Evolutionary conservation across 2,329 filamentous ascomycete genomes (phyloP).

Genomic region (Apiospora arundinis): DNA sequence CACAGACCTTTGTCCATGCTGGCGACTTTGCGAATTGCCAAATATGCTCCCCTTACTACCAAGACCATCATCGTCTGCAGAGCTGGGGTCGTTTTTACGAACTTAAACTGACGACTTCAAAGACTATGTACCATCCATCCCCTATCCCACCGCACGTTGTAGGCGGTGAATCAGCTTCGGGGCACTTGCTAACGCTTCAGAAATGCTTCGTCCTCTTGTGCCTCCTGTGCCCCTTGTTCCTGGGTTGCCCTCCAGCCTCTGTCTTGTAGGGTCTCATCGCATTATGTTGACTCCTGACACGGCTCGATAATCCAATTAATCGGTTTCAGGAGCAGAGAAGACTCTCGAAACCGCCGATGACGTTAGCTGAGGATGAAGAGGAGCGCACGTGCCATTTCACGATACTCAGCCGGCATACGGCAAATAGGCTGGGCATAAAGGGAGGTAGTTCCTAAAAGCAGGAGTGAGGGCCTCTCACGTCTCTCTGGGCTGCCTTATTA

Average conservation of each 20-base stretch:
- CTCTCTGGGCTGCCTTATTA: background rate
- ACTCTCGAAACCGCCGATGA: conserved; percentile 6
- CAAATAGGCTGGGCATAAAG: background rate
- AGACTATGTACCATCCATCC: background rate
- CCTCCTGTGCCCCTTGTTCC: background rate
- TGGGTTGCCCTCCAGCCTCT: background rate
- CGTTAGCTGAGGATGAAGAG: background rate
- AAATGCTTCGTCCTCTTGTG: background rate
- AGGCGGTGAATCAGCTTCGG: background rate
- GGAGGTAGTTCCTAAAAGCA: too few relatives aligned
- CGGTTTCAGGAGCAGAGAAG: conserved; percentile 7
- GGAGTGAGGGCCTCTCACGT: too few relatives aligned
- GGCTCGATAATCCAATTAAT: background rate
- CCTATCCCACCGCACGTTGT: background rate
- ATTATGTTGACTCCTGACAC: background rate
- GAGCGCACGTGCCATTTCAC: conserved; percentile 2
- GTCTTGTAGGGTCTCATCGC: background rate
- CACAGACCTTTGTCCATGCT: too few relatives aligned
- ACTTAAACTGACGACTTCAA: background rate
- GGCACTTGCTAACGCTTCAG: background rate
- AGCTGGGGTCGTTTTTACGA: background rate
- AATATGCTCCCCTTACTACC: background rate
- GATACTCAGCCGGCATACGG: background rate
- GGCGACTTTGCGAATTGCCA: too few relatives aligned
- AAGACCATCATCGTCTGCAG: background rate